These are phyloP conservation scores for Dryadomyces sulphureus DNA, from an alignment of 2,329 filamentous ascomycete species.

Conservation along the genomic window DNA sequence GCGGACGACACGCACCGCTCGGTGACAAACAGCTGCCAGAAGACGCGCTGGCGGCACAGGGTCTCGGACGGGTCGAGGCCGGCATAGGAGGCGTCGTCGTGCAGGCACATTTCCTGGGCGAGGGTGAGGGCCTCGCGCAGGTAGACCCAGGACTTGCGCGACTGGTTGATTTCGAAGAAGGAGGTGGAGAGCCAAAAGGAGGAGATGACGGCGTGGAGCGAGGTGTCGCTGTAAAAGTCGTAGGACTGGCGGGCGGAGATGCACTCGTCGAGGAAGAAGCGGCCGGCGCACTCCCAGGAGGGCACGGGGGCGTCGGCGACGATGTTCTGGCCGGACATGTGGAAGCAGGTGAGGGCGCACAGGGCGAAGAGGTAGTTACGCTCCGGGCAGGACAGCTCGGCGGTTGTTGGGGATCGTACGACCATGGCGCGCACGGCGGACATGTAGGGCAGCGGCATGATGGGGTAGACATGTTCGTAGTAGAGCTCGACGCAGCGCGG, in stretches of 20 bases:
- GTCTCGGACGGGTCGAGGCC: constrained; percentile 31
- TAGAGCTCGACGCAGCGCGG: constrained; percentile 46
- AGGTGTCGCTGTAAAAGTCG: constrained; percentile 41
- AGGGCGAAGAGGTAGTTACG: constrained; percentile 38
- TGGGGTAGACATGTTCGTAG: constrained; percentile 48
- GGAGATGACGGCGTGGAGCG: constrained; percentile 41
- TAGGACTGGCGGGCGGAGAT: constrained; percentile 38
- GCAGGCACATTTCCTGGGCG: constrained; percentile 41
- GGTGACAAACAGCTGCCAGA: constrained; percentile 48
- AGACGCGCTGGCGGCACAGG: constrained; percentile 39
- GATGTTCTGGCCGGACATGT: constrained; percentile 30
- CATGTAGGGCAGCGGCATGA: constrained; percentile 46
- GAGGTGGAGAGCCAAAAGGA: constrained; percentile 47
- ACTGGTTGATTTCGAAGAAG: constrained; percentile 46
- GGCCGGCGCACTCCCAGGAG: constrained; percentile 33
- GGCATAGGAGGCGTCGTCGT: constrained; percentile 41
- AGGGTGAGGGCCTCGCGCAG: constrained; percentile 45
- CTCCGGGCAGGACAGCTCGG: constrained; percentile 23
- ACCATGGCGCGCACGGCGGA: constrained; percentile 36
- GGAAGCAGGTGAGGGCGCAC: constrained; percentile 38
- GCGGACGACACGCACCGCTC: constrained; percentile 29
- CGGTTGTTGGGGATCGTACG: constrained; percentile 20
- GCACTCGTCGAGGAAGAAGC: constrained; percentile 43
- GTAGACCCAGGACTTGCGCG: constrained; percentile 47
- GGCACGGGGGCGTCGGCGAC: constrained; percentile 21